Conservation (phyloP, 306 rosid genomes). For the Mimosa bimucronata region DNA sequence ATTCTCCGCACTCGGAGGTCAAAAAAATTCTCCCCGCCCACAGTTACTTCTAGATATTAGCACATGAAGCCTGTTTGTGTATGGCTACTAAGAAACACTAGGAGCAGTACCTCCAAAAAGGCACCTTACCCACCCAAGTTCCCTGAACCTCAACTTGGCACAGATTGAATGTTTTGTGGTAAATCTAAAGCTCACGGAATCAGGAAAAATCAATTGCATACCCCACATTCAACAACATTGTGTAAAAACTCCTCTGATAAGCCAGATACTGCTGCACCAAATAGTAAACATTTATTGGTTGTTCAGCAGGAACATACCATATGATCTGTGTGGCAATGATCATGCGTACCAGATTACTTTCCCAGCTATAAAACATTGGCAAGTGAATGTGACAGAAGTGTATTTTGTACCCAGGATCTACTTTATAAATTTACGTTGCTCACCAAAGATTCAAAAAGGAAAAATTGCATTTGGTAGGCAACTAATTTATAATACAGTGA, state of each 20-base stretch:
- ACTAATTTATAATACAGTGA: not conserved
- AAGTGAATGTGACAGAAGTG: not conserved
- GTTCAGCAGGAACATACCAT: no score
- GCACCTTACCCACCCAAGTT: not conserved
- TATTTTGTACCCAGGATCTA: not conserved
- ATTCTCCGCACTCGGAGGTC: no score
- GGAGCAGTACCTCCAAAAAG: not conserved
- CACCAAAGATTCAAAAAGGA: constrained; percentile 14
- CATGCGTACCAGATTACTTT: not conserved
- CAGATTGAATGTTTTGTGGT: not conserved
- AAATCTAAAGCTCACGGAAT: not conserved
- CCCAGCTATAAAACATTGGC: not conserved
- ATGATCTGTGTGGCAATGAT: not conserved
- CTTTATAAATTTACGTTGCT: not conserved
- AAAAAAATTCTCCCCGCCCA: not conserved
- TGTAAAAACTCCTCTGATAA: not conserved
- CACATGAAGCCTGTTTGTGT: not conserved
- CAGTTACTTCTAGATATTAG: not conserved
- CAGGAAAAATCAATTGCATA: not conserved
- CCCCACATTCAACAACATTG: not conserved
- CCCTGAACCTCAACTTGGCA: not conserved
- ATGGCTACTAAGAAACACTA: not conserved
- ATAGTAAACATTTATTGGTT: not conserved
- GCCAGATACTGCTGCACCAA: not conserved
- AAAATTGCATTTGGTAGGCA: constrained; percentile 19